These are phyloP conservation scores for Plantago lanceolata DNA, from an alignment of 305 asterid genomes.

Conservation along the genomic window DNA sequence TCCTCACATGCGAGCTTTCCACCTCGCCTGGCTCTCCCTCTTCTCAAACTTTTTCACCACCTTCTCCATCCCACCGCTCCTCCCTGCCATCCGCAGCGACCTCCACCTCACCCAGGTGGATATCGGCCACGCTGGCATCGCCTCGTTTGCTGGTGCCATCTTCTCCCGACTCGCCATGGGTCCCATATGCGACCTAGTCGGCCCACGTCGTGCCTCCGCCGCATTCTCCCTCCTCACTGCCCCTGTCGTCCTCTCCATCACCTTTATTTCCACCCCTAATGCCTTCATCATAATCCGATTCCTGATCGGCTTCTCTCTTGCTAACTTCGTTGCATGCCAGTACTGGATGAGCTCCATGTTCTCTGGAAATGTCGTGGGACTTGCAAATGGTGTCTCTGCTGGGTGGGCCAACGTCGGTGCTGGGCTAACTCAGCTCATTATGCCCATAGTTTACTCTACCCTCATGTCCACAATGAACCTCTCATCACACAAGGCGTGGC, in stretches of 20 bases:
- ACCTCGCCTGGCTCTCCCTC: conserved; percentile 64
- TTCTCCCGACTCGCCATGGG: conserved; percentile 60
- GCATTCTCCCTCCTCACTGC: conserved; percentile 51
- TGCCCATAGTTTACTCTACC: conserved; percentile 42
- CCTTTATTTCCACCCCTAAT: conserved; percentile 32
- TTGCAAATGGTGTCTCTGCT: conserved; percentile 55
- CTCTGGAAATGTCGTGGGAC: conserved; percentile 43
- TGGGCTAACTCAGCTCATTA: conserved; percentile 50
- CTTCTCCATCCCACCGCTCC: conserved; percentile 61
- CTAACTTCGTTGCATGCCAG: conserved; percentile 57
- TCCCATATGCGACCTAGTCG: conserved; percentile 52
- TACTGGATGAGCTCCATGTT: conserved; percentile 75
- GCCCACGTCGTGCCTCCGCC: conserved; percentile 54
- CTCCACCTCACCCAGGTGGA: conserved; percentile 45
- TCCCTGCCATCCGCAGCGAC: conserved; percentile 55
- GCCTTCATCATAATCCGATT: conserved; percentile 40
- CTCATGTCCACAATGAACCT: conserved; percentile 5
- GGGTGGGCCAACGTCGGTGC: conserved; percentile 70
- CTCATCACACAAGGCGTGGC: conserved; percentile 40
- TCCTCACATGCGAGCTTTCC: conserved; percentile 68
- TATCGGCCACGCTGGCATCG: conserved; percentile 51
- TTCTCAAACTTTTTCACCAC: conserved; percentile 66
- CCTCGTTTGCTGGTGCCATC: conserved; percentile 51
- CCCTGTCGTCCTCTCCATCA: conserved; percentile 34
- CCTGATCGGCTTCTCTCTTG: conserved; percentile 50